Evolutionary conservation across 805 yeast species (phyloP), one percentile per base, ranked within the genome.

Genomic region (Jamesozyma gamospora): DNA sequence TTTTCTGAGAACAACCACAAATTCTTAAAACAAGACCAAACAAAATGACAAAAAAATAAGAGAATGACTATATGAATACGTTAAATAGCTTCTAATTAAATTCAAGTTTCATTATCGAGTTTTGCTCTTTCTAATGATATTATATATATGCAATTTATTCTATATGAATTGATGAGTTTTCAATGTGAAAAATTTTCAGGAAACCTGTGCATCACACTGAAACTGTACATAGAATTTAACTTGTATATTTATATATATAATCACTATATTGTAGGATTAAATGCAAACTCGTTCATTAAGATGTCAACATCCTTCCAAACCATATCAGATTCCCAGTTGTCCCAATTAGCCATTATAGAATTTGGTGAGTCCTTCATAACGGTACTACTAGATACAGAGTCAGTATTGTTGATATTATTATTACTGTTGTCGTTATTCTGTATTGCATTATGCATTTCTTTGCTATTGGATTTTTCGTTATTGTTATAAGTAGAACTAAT

Each of bases 201-300:
- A 34, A 30, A 25, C 30, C 37, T 19, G 19, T 25, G 18, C 41
- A 34, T 16, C 36, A 21, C 40, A 33, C 29, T 28, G 16, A 14
- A 35, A 34, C 4, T 28, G 15, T 12, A 6, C 6, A 11, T 28
- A 8, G 24, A 21, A 21, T 6, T 6, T 21, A 21, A 21, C 8
- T 21, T 6, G 8, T 6, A 21, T 21, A 21, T 21, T 5, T 21
- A 21, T 6, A 21, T 21, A 21, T 21, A 21, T 21, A 21, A 17
- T 29, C 17, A 21, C 34, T 39, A 68, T 69, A 55, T 49, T 10
- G 60, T 52, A 3, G 85, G 77, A 48, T 82, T 84, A 65, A 86
- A 86, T 4, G 95, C 96, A 62, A 85, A 86, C 54, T 85, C 94
- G 54, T 82, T 84, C 95, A 86, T 84, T 42, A 86, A 82, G 35